Evolutionary conservation across 129 eudicot genomes (phyloP), one percentile per base, ranked within the genome.

Genomic region (Flaveria robusta): DNA sequence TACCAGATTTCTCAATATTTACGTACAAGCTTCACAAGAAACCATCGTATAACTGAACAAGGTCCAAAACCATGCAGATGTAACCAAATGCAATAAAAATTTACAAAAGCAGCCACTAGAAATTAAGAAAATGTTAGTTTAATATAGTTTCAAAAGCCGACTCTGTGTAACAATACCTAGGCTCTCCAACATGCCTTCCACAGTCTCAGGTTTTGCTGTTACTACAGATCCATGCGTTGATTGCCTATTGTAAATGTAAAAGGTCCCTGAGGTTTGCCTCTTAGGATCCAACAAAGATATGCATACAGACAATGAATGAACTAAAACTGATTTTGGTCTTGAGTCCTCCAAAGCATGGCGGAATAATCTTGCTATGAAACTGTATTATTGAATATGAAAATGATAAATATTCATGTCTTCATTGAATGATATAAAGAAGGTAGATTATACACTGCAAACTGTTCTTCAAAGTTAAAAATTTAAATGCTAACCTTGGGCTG

Each of bases 141-240:
- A 37, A 16, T 3, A 16, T 10, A 43, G 27, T 43, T 13, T 20
- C 41, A 74, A 74, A 58, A 16, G 68, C 77, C 14, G 27, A 22
- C 72, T 24, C 15, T 3, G 27, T 13, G 9, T 45, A 19, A 66
- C 27, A 67, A 71, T 79, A 91, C 98, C 98, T 79, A 94, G 70
- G 87, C 92, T 86, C 83, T 79, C 97, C 81, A 94, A 74, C 97
- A 94, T 91, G 91, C 97, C 97, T 71, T 91, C 90, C 60, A 94
- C 96, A 22, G 91, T 89, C 86, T 89, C 96, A 23, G 96, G 90
- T 81, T 87, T 86, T 68, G 87, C 88, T 77, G 83, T 69, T 73
- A 64, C 72, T 70, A 72, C 86, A 13, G 98, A 81, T 56, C 91
- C 96, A 71, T 85, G 91, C 20, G 76, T 49, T 77, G 78, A 75